Base-by-base conservation (phyloP, 1,139 yeast species). In the Saccharomyces hybrid region DNA sequence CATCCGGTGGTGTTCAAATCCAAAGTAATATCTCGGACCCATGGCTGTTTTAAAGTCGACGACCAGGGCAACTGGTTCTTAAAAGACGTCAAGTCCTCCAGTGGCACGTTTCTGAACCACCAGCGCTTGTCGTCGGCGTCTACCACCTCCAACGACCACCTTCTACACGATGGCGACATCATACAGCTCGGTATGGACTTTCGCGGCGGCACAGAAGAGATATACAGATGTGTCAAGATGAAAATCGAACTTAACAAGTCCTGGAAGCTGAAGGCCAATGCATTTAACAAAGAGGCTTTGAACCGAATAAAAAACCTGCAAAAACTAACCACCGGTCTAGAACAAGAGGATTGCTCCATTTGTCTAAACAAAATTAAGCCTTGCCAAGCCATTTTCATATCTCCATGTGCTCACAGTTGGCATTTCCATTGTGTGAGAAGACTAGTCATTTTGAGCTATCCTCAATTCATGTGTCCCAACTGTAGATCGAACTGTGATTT, bases 401-500 rank as follows among this genome's bases (percentile, higher is more conserved):
- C 96, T 53, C 96, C 97, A 5, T 93, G 99, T 68, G 87, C 96
- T 0, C 99, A 93, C 70, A 84, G 90, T 51, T 93, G 98, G 97
- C 99, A 93, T 71, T 93, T 90, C 74, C 88, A 88, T 68, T 93
- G 99, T 73, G 88, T 93, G 59, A 76, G 97, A 56, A 96, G 97
- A 26, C 77, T 91, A 46, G 83, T 93, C 52, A 84, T 89, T 60
- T 83, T 84, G 69, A 80, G 93, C 52, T 93, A 93, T 71, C 99
- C 99, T 1, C 96, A 89, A 64, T 93, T 93, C 69, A 78, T 85
- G 63, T 93, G 99, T 73, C 98, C 98, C 29, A 89, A 91, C 70
- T 93, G 99, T 72, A 81, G 97, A 62, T 84, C 93, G 23, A 83
- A 89, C 67, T 89, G 96, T 71, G 97, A 93, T 70, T 79, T 93